phyloP scores from a whole-genome alignment of 495 filamentous ascomycete species.

The Penicillium desertorum region DNA sequence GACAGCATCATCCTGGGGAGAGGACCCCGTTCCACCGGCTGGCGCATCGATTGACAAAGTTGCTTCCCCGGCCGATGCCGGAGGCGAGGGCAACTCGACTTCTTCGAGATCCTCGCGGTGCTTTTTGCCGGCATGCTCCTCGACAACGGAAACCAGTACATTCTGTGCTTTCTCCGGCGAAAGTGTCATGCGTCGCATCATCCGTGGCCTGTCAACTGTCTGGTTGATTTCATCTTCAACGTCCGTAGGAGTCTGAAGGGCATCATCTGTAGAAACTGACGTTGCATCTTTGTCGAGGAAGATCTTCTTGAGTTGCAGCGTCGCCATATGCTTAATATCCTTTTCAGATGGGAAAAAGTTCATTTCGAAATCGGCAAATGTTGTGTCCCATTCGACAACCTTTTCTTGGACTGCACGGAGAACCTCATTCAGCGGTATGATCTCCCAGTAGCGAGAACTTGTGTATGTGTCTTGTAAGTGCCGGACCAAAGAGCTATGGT shows the following conservation, averaged over 20 bases:
- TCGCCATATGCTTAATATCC: slow-evolving; percentile 88
- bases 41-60: slow-evolving; percentile 19
- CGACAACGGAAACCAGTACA: slow-evolving; percentile 66
- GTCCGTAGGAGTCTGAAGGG: slow-evolving; percentile 54
- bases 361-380: slow-evolving; percentile 85
- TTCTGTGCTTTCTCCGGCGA: slow-evolving; percentile 69
- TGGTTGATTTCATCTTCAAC: slow-evolving; percentile 51
- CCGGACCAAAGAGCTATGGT: slow-evolving; percentile 66
- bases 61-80: slow-evolving; percentile 14
- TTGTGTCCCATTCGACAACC: slow-evolving; percentile 87
- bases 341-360: slow-evolving; percentile 97
- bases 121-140: slow-evolving; percentile 57
- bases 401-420: slow-evolving; percentile 88
- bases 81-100: slow-evolving; percentile 17
- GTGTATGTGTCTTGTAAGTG: slow-evolving; percentile 89
- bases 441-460: slow-evolving; percentile 91
- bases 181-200: slow-evolving; percentile 51
- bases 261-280: slow-evolving; percentile 56
- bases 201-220: slow-evolving; percentile 32
- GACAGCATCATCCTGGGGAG: slow-evolving; percentile 30
- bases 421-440: slow-evolving; percentile 86
- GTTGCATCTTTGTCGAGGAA: slow-evolving; percentile 86
- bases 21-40: slow-evolving; percentile 15
- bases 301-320: slow-evolving; percentile 89
- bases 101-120: slow-evolving; percentile 26